A percentile compares a stretch with the other conserved stretches of the same genome.
Conservation (phyloP, 164 flowering plant genomes). For the Tetrastigma voinierianum region DNA sequence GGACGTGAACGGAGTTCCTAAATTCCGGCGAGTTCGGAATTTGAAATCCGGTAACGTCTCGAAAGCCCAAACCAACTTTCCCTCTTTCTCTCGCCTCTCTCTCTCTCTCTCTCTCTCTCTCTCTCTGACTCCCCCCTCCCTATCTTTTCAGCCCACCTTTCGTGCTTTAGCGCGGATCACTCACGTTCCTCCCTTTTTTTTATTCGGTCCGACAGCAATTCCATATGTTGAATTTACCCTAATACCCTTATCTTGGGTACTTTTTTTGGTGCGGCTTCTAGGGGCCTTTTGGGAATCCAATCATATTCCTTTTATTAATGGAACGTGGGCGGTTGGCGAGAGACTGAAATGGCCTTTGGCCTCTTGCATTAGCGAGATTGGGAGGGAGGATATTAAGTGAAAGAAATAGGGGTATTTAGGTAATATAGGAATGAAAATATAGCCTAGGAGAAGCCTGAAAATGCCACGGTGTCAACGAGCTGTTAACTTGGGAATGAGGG, state of each 20-base stretch:
- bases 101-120: slow-evolving; percentile 17
- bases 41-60: slow-evolving; percentile 59
- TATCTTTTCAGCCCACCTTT: slow-evolving; percentile 13
- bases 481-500: slow-evolving; percentile 6
- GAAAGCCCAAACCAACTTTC: slow-evolving; percentile 16
- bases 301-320: background rate
- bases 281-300: slow-evolving; percentile 12
- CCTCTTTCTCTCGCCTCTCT: slow-evolving; percentile 21
- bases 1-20: slow-evolving; percentile 51
- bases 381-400: background rate
- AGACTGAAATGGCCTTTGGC: slow-evolving; percentile 18
- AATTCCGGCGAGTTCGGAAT: slow-evolving; percentile 41
- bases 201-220: slow-evolving; percentile 10
- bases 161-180: slow-evolving; percentile 21
- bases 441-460: background rate
- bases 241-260: background rate
- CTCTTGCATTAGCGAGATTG: background rate
- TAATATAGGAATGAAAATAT: background rate
- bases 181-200: slow-evolving; percentile 23
- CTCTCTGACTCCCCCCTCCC: slow-evolving; percentile 21
- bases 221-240: background rate
- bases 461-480: slow-evolving; percentile 25
- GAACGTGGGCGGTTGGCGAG: slow-evolving; percentile 3
- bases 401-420: background rate
- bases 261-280: background rate